phyloP scores from a whole-genome alignment of 176 grass and related monocot species.

The Pontederia crassipes region DNA sequence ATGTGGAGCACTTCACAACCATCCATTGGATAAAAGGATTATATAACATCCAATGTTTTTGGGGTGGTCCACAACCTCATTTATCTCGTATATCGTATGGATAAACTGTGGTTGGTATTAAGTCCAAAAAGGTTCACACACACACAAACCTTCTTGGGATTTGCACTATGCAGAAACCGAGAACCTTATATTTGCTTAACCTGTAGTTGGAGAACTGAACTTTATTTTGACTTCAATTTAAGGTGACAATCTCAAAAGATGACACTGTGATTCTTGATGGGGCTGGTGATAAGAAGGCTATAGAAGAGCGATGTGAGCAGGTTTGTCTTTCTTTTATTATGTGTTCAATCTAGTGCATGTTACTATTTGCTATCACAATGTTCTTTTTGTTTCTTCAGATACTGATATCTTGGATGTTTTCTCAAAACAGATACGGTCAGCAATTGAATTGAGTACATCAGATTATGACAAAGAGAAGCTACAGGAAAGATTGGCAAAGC shows the following conservation, averaged over 20 bases:
- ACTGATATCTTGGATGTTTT: constrained; percentile 2
- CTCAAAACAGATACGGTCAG: constrained; percentile 39
- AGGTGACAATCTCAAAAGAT: constrained; percentile 58
- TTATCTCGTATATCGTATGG: too few relatives aligned
- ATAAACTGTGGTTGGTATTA: too few relatives aligned
- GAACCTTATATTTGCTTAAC: too few relatives aligned
- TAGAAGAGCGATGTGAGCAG: constrained; percentile 52
- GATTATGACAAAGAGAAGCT: constrained; percentile 55
- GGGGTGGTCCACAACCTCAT: too few relatives aligned
- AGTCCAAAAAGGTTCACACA: too few relatives aligned
- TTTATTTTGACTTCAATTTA: neutral
- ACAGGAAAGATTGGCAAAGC: constrained; percentile 51
- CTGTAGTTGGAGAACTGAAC: too few relatives aligned
- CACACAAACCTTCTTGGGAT: too few relatives aligned
- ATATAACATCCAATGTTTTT: too few relatives aligned
- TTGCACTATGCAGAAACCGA: too few relatives aligned
- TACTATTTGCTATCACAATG: neutral
- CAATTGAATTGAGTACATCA: constrained; percentile 51
- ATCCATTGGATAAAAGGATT: too few relatives aligned
- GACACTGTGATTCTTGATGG: constrained; percentile 57
- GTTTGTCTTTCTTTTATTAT: constrained; percentile 15
- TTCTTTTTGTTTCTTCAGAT: neutral
- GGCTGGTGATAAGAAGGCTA: constrained; percentile 39
- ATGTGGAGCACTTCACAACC: too few relatives aligned
- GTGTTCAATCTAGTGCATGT: neutral